Evolutionary conservation across 805 yeast genomes (phyloP).

Genomic region (Ascoidea asiatica): DNA sequence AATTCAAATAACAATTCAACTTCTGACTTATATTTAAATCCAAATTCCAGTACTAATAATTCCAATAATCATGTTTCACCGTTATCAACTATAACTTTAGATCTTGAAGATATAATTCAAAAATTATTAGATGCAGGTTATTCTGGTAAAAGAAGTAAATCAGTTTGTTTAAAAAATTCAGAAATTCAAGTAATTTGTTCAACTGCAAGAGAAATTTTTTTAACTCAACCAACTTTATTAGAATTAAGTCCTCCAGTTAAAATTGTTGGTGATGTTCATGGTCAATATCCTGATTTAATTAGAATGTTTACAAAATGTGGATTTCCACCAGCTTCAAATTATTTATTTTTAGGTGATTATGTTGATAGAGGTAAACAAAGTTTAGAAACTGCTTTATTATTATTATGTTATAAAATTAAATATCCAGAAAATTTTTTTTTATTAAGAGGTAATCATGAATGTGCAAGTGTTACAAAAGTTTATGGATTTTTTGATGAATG

Average conservation of each 20-base stretch:
- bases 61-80: conserved; percentile 9
- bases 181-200: conserved; percentile 83
- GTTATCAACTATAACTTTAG: too few species aligned
- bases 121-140: conserved; percentile 91
- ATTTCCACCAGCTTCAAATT: conserved; percentile 89
- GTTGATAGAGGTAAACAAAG: conserved; percentile 97
- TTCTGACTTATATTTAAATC: conserved; percentile 15
- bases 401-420: conserved; percentile 88
- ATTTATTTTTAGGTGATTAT: conserved; percentile 88
- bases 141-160: conserved; percentile 83
- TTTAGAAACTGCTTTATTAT: conserved; percentile 75
- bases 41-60: too few species aligned
- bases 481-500: conserved; percentile 98
- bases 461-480: conserved; percentile 92
- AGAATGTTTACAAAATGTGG: conserved; percentile 93
- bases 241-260: conserved; percentile 77
- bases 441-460: conserved; percentile 92
- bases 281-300: conserved; percentile 85
- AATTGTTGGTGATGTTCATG: conserved; percentile 90
- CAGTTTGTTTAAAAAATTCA: conserved; percentile 76
- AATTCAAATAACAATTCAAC: too few species aligned
- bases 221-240: conserved; percentile 79
- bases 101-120: conserved; percentile 84
- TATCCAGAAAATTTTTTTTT: conserved; percentile 93
- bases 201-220: conserved; percentile 76